Evolutionary conservation across 106 monocot genomes (phyloP), one percentile per base, ranked within the genome.

Genomic region (Acorus calamus): DNA sequence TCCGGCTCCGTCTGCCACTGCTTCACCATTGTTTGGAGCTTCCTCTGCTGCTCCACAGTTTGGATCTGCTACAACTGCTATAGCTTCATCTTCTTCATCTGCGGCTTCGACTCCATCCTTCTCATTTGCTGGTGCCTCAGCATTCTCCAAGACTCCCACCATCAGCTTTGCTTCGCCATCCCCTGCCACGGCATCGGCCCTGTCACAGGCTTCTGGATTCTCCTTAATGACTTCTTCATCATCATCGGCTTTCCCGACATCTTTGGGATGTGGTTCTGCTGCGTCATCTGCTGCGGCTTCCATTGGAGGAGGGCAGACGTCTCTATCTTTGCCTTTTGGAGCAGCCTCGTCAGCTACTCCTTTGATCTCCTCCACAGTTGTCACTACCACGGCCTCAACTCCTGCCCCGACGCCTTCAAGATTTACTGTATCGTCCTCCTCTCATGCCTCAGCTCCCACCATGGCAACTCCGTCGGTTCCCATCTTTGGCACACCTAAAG

Each of bases 191-290:
- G 50, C 66, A 28, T 28, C 28, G 28, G 28, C 28, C 11, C 5
- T 42, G 0, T 6, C 48, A 54, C 53, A 52, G 14, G 50, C 66
- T 2, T 6, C 42, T 4, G 49, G 11, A 7, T 53, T 51, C 28
- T 49, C 49, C 7, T 12, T 28, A 28, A 28, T 28, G 28, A 28
- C 62, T 55, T 71, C 63, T 14, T 47, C 47, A 4, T 5, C 54
- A 43, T 6, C 62, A 52, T 14, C 72, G 55, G 47, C 52, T 53
- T 72, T 55, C 52, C 8, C 56, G 11, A 47, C 63, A 13, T 51
- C 64, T 7, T 65, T 65, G 8, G 49, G 49, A 51, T 65, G 50
- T 51, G 50, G 64, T 49, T 48, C 14, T 50, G 14, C 64, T n/a
- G 12, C 64, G 2, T 49, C 11, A 7, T 2, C 44, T 62, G 13